These are phyloP conservation scores for Neckera pumila DNA, from an alignment of 225 moss, liverwort and hornwort genomes.

Conservation along the genomic window DNA sequence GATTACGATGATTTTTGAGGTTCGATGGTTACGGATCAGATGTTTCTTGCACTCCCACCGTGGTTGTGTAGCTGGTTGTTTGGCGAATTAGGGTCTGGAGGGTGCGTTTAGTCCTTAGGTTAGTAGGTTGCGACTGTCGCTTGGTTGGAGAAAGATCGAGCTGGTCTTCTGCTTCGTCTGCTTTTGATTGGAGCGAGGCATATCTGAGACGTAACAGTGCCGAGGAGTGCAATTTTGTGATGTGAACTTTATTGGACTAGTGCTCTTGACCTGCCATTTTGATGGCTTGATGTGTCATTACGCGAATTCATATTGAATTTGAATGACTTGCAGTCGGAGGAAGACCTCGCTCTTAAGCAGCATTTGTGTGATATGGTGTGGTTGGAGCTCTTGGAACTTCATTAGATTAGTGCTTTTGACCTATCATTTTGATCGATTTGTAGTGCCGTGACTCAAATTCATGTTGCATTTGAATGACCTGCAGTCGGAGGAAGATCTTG, in stretches of 20 bases:
- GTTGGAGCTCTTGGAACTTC: not conserved
- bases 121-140: not conserved
- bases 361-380: not conserved
- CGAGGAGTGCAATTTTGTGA: not conserved
- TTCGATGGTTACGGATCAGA: not conserved
- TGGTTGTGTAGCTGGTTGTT: not conserved
- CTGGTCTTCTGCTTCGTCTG: not conserved
- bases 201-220: not conserved
- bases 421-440: not conserved
- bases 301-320: not conserved
- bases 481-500: constrained; percentile 53
- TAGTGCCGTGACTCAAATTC: not conserved
- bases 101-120: not conserved
- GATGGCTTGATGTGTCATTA: not conserved
- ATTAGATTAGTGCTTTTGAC: not conserved
- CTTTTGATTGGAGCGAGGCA: not conserved
- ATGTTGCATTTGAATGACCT: not conserved
- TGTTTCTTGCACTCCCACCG: not conserved
- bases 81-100: not conserved
- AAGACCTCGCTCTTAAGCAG: constrained; percentile 47
- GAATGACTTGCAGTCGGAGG: constrained; percentile 11
- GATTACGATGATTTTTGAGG: not conserved
- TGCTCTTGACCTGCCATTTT: not conserved
- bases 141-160: not conserved
- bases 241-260: not conserved